phyloP scores from a whole-genome alignment of 176 grass and related monocot genomes.

The Elymus sibiricus region DNA sequence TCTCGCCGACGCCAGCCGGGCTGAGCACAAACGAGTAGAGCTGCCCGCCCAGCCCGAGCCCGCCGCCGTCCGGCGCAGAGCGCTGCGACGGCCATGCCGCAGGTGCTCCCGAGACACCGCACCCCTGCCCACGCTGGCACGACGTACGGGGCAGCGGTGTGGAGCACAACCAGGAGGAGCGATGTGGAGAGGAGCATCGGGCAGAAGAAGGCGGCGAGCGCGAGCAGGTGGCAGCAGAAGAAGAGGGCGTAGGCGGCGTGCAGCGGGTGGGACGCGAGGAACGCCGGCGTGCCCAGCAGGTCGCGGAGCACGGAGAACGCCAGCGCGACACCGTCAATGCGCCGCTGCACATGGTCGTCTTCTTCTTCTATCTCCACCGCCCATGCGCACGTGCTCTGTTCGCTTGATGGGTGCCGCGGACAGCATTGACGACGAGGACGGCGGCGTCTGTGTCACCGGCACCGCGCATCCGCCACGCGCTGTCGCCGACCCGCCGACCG shows the following conservation, averaged over 20 bases:
- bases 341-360: not conserved
- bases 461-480: too few species aligned
- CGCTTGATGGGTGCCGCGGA: not conserved
- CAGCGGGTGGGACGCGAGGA: conserved; percentile 65
- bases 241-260: conserved; percentile 68
- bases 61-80: conserved; percentile 35
- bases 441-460: too few species aligned
- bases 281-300: conserved; percentile 35
- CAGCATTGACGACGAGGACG: too few species aligned
- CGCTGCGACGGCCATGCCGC: conserved; percentile 48
- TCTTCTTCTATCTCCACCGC: not conserved
- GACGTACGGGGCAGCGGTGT: conserved; percentile 42
- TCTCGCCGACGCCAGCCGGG: conserved; percentile 33
- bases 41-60: conserved; percentile 41
- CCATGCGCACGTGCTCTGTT: not conserved
- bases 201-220: conserved; percentile 50
- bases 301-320: conserved; percentile 38
- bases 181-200: conserved; percentile 74
- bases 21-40: conserved; percentile 46
- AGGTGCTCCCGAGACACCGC: conserved; percentile 51
- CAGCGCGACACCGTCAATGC: not conserved
- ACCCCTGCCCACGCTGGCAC: not conserved
- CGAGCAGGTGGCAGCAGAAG: conserved; percentile 57
- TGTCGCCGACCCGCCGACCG: too few species aligned
- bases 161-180: conserved; percentile 52